Evolutionary conservation across 495 filamentous ascomycete species (phyloP).

Genomic region (Trichoderma orchidacearum): DNA sequence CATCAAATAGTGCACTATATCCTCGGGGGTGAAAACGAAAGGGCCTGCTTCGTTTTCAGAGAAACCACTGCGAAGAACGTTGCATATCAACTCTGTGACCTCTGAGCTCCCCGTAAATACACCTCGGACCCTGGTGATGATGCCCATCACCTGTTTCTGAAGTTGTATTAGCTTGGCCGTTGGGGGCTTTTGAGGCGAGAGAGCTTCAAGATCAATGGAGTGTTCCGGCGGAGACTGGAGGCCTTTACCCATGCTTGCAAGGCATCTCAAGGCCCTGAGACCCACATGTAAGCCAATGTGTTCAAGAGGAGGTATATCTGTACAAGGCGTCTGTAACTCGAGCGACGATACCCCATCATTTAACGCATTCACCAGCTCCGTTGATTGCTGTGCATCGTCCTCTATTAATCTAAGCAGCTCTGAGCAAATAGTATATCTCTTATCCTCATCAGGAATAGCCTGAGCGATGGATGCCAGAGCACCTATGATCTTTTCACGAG

Average conservation of each 20-base stretch:
- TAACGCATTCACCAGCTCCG: neutral
- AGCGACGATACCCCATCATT: neutral
- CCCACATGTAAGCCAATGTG: constrained; percentile 40
- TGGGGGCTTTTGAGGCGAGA: neutral
- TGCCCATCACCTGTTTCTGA: constrained; percentile 38
- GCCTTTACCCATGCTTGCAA: constrained; percentile 68
- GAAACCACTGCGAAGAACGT: constrained; percentile 64
- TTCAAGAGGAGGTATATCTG: constrained; percentile 5
- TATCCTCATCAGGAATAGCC: constrained; percentile 48
- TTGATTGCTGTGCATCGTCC: constrained; percentile 33
- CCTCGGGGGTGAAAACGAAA: constrained; percentile 59
- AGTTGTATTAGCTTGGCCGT: constrained; percentile 4
- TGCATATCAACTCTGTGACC: constrained; percentile 63
- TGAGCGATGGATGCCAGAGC: constrained; percentile 79
- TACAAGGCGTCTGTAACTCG: neutral
- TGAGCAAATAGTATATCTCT: constrained; percentile 47
- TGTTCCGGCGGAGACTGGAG: constrained; percentile 59
- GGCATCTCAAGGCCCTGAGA: constrained; percentile 54
- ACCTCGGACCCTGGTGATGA: constrained; percentile 34
- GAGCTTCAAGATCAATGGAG: constrained; percentile 48
- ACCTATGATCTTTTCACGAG: constrained; percentile 70
- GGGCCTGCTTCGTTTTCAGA: constrained; percentile 63
- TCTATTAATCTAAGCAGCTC: constrained; percentile 53
- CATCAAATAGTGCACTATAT: constrained; percentile 59
- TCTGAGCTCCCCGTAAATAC: constrained; percentile 48